Base-by-base conservation (phyloP, 2,329 filamentous ascomycete genomes). In the Ascosphaera aggregata region DNA sequence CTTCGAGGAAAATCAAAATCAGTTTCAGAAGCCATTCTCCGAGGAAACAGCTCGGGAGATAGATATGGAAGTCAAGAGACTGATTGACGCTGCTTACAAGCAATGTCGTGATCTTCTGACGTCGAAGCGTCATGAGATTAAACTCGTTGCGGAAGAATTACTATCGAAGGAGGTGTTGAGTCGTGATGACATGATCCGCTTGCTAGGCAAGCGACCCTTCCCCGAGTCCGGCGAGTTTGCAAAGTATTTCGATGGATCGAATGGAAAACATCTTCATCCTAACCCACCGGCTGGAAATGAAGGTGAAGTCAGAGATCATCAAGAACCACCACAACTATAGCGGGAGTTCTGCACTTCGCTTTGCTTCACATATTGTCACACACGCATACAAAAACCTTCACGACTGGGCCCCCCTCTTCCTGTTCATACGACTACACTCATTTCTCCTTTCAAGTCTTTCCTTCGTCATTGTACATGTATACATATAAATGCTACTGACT, bases 31-130 rank as follows among this genome's bases (percentile, higher is more conserved):
- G 65, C 89, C 89, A 0, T 98, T 95, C 61, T 86, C 82, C 17
- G 89, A 98, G 63, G 68, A 82, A 39, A 98, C 89, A 2, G 89
- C 85, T 15, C 80, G 84, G 54, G 76, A 76, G 47, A 98, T 98
- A 54, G 89, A 98, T 54, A 61, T 67, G 34, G 89, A 98, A 61
- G 86, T 98, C 44, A 76, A 81, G 47, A 72, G 81, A 40, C 92
- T 98, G 48, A 75, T 98, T 40, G 81, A 91, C 45, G 73, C 89
- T 54, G 89, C 89, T 1, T 93, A 98, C 66, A 72, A 79, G 57
- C 77, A 89, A 59, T 98, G 89, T 66, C 75, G 72, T 51, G 72
- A 80, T 36, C 70, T 98, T 18, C 66, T 98, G 39, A 69, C 68
- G 2, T 76, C 78, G 60, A 92, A 82, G 73, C 89, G 91, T 66